These are phyloP conservation scores for Pyrenochaeta sp. DNA, from an alignment of 2,329 filamentous ascomycete genomes.

Conservation along the genomic window DNA sequence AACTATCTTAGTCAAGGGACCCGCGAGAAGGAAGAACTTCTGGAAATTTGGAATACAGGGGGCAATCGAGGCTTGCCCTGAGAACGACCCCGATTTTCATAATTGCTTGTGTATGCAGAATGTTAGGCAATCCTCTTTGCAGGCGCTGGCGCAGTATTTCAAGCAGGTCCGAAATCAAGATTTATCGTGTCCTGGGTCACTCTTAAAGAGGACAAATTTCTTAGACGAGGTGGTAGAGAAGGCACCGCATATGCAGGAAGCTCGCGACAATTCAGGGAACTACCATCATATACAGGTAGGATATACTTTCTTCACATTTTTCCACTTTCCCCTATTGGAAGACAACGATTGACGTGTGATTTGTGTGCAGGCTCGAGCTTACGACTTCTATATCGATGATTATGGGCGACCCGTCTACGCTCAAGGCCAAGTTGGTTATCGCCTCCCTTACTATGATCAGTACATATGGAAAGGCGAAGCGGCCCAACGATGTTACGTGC, in stretches of 20 bases:
- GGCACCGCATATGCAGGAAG: background rate
- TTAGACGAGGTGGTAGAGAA: background rate
- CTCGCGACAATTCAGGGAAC: background rate
- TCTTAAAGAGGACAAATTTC: background rate
- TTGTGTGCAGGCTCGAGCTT: background rate
- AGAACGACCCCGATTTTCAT: slow-evolving; percentile 2
- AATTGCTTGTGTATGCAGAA: slow-evolving; percentile 4
- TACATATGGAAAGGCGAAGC: background rate
- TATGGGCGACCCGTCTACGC: background rate
- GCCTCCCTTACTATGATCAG: slow-evolving; percentile 4
- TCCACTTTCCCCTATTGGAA: background rate
- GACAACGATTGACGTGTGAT: background rate
- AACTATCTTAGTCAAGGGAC: background rate
- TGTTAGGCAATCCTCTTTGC: background rate
- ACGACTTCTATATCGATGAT: background rate
- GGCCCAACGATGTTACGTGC: background rate
- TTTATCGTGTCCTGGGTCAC: background rate
- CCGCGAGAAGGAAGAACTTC: background rate
- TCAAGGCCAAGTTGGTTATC: background rate
- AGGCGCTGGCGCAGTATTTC: background rate
- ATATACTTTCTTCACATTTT: background rate
- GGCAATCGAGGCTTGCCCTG: background rate
- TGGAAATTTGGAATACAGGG: background rate
- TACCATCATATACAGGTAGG: background rate
- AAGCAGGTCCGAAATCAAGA: background rate